These are phyloP conservation scores for Actinomortierella ambigua DNA, from an alignment of 371 early-diverging fungal genomes.

Conservation along the genomic window DNA sequence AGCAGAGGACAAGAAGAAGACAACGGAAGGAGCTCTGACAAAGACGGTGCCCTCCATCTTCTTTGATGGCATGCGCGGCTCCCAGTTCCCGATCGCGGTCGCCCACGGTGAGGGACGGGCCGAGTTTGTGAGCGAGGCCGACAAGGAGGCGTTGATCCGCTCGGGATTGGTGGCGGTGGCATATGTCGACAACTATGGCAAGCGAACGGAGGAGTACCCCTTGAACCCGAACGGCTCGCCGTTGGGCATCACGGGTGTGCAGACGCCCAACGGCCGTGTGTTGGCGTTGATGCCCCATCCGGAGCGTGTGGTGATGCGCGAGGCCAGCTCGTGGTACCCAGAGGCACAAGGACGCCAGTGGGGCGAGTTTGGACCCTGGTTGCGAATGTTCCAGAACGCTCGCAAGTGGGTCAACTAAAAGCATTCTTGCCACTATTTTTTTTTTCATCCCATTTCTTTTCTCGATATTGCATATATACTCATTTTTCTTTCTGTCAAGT, in stretches of 20 bases:
- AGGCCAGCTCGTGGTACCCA: slow-evolving; percentile 90
- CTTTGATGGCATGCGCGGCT: slow-evolving; percentile 90
- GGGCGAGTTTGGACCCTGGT: slow-evolving; percentile 85
- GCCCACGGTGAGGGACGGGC: slow-evolving; percentile 98
- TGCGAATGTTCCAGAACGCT: slow-evolving; percentile 83
- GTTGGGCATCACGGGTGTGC: slow-evolving; percentile 84
- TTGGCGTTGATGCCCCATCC: slow-evolving; percentile 98
- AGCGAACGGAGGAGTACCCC: slow-evolving; percentile 82
- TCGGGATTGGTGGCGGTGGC: slow-evolving; percentile 62
- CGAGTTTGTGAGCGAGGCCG: slow-evolving; percentile 61
- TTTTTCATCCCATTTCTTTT: too few relatives aligned
- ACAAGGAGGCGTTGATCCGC: slow-evolving; percentile 51
- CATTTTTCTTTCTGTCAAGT: too few relatives aligned
- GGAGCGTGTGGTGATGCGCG: slow-evolving; percentile 86
- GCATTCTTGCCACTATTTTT: too few relatives aligned
- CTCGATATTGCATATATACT: too few relatives aligned
- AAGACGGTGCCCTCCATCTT: slow-evolving; percentile 62
- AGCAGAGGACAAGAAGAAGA: too few relatives aligned
- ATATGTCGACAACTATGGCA: slow-evolving; percentile 88
- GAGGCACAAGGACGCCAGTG: slow-evolving; percentile 52
- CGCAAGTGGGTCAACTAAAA: slow-evolving; percentile 73
- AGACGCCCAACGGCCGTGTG: slow-evolving; percentile 86
- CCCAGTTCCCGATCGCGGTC: slow-evolving; percentile 90
- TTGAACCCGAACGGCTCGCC: slow-evolving; percentile 95
- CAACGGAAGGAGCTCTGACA: too few relatives aligned